Evolutionary conservation across 2,329 filamentous ascomycete genomes (phyloP).

Genomic region (Cladosporium cucumerinum): DNA sequence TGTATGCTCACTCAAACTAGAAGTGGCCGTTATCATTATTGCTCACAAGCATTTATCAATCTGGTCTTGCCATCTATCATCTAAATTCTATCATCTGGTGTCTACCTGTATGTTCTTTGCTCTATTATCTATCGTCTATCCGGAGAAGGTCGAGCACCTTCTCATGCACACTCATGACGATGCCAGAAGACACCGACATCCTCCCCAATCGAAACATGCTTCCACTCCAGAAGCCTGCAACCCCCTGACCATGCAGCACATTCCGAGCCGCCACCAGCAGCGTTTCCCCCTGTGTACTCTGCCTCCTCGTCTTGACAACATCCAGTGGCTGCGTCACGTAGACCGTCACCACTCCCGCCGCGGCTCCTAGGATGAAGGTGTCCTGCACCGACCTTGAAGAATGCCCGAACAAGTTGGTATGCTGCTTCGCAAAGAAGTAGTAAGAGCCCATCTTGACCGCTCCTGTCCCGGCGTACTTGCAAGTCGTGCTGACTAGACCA

Average conservation of each 20-base stretch:
- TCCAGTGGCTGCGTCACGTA: conserved; percentile 45
- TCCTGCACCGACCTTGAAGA: conserved; percentile 14
- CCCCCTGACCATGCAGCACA: neutral
- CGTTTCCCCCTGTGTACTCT: conserved; percentile 20
- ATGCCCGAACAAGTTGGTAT: neutral
- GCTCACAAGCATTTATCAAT: neutral
- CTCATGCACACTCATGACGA: conserved; percentile 13
- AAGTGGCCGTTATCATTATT: neutral
- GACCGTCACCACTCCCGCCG: conserved; percentile 36
- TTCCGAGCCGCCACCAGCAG: conserved; percentile 7
- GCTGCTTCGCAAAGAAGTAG: conserved; percentile 17
- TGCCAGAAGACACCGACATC: conserved; percentile 12
- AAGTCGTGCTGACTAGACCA: conserved; percentile 44
- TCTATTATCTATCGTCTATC: conserved; percentile 3
- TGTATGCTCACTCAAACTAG: neutral
- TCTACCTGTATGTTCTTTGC: neutral
- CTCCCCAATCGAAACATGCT: conserved; percentile 10
- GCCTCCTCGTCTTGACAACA: conserved; percentile 42
- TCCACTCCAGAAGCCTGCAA: conserved; percentile 12
- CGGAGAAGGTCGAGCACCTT: conserved; percentile 4
- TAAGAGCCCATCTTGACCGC: conserved; percentile 50
- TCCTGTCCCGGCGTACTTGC: conserved; percentile 50
- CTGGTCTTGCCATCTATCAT: neutral
- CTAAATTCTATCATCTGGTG: neutral
- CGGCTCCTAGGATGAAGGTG: conserved; percentile 31